Evolutionary conservation across 176 grass and related monocot species (phyloP), one percentile per base, ranked within the genome.

Genomic region (Luzula sylvatica): DNA sequence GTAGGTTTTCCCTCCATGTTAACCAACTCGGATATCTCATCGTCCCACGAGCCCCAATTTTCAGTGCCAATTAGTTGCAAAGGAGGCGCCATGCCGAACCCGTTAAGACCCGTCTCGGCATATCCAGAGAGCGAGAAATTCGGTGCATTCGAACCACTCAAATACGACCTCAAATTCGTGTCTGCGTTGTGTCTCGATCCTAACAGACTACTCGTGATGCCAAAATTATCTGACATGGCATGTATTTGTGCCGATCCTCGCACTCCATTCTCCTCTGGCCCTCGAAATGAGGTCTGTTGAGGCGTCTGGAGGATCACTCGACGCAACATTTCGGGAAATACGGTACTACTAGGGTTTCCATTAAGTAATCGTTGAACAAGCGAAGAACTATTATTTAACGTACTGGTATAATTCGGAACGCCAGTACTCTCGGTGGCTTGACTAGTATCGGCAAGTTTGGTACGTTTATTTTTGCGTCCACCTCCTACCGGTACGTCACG

Each of bases 401-500:
- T 30, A 47, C 13, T 44, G 43, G 6, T 75, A 50, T 52, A 58
- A 25, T 12, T n/a, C 0, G 20, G 42, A 17, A 27, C 42, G 39
- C 49, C 24, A 2, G 24, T 25, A 9, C 27, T 8, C 24, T 38
- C 2, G 1, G 72, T 1, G 3, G 55, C 22, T 2, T 60, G 0
- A 2, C 38, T n/a, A 3, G 38, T 16, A 14, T 39, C 16, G 3
- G 71, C 27, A 6, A 49, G 17, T 9, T 72, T 58, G 3, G 52
- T 48, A 52, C 92, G 85, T 72, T 75, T 87, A 65, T 83, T 90
- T 75, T 98, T 98, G 65, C 81, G 81, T 9, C 77, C 75, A 38
- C 92, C 86, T 17, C 92, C 92, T 42, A 90, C 78, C 29, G 92
- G 92, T 15, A 98, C 92, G 58, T 90, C 83, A 58, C 85, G 92